Conservation (phyloP, 1,284 basidiomycete species). For the Ustilago curta region DNA sequence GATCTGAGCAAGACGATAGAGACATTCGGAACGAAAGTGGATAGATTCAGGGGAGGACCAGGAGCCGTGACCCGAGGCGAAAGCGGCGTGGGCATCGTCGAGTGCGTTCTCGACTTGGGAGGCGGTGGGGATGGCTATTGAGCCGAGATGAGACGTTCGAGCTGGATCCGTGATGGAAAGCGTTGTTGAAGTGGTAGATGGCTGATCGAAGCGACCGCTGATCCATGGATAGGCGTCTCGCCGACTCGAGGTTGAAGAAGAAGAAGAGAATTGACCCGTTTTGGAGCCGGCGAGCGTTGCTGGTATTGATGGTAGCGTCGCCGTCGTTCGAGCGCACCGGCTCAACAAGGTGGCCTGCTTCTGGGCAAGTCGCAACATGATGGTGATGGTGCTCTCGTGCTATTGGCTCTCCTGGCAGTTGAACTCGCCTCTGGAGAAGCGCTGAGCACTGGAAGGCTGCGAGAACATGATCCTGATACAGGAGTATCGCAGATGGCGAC, state of each 20-base stretch:
- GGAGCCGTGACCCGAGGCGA: constrained; percentile 17
- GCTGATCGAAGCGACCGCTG: constrained; percentile 21
- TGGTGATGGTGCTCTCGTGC: not conserved
- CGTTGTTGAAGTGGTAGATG: not conserved
- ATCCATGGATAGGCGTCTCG: constrained; percentile 21
- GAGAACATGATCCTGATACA: not conserved
- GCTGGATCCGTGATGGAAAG: constrained; percentile 24
- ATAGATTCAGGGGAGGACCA: constrained; percentile 29
- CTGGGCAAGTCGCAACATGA: not conserved
- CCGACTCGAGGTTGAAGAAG: not conserved
- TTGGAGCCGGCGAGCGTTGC: not conserved
- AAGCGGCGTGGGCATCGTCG: constrained; percentile 17
- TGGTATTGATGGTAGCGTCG: not conserved
- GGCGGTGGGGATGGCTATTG: constrained; percentile 26
- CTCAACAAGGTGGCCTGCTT: not conserved
- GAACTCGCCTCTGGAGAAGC: too few relatives aligned
- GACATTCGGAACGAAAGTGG: constrained; percentile 29
- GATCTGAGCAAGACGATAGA: constrained; percentile 24
- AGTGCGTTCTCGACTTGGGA: constrained; percentile 20
- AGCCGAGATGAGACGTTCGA: constrained; percentile 11
- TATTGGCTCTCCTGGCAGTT: not conserved
- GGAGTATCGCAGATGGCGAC: constrained; percentile 1
- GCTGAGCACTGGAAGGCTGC: not conserved
- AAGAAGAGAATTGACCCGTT: not conserved
- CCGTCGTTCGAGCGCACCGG: not conserved